Percentiles rank a stretch among this genome's conserved stretches.
These are phyloP conservation scores for Amanita polypyramis DNA, from an alignment of 768 basidiomycete species.

Conservation along the genomic window DNA sequence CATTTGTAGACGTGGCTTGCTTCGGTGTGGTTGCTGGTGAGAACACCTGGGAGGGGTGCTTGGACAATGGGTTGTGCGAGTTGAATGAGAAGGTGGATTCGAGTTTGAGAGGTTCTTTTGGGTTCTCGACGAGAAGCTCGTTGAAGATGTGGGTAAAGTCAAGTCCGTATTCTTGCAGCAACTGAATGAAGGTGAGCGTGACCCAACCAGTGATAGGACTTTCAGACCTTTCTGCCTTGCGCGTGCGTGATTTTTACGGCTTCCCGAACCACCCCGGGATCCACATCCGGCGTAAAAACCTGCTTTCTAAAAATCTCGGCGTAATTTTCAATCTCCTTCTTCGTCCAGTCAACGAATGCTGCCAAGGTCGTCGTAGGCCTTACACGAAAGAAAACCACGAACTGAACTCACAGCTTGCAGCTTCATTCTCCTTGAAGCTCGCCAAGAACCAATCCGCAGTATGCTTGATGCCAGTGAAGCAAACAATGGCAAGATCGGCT, in stretches of 20 bases:
- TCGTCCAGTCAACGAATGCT: constrained; percentile 96
- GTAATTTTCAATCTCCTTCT: constrained; percentile 72
- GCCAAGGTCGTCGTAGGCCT: background rate
- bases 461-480: constrained; percentile 92
- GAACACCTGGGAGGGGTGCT: constrained; percentile 13
- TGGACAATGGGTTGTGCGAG: constrained; percentile 16
- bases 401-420: constrained; percentile 69
- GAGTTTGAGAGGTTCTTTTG: constrained; percentile 25
- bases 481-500: constrained; percentile 77
- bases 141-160: constrained; percentile 93
- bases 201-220: background rate
- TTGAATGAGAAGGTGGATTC: constrained; percentile 12
- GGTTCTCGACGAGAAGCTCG: constrained; percentile 44
- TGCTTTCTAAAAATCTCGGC: constrained; percentile 83
- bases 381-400: background rate
- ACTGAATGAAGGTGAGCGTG: constrained; percentile 25
- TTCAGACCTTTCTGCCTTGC: constrained; percentile 77
- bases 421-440: constrained; percentile 92
- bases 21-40: constrained; percentile 11
- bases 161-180: constrained; percentile 86
- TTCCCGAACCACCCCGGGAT: constrained; percentile 61
- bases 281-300: constrained; percentile 78
- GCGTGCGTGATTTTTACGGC: constrained; percentile 64
- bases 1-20: constrained; percentile 9
- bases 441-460: constrained; percentile 97